Conservation (phyloP, 2,329 filamentous ascomycete genomes). For the Orbilia blumenaviensis region DNA sequence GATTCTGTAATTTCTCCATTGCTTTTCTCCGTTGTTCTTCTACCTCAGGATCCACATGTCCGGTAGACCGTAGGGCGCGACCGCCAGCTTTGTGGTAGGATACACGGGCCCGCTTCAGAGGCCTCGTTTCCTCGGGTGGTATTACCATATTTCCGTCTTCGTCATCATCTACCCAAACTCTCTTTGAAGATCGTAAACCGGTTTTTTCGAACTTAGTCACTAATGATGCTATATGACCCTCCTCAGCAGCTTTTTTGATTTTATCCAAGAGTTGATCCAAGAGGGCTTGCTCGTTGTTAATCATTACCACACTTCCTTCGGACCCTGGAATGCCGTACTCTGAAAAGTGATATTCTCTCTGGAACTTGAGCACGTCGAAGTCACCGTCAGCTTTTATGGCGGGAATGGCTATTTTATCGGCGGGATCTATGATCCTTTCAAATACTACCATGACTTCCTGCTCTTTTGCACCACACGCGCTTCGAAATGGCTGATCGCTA, state of each 20-base stretch:
- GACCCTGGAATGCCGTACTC: neutral
- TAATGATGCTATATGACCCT: too few relatives aligned
- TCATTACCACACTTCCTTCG: neutral
- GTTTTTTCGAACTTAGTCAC: too few relatives aligned
- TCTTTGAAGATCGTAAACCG: neutral
- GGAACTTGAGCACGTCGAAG: neutral
- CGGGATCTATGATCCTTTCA: conserved; percentile 6
- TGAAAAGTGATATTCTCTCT: neutral
- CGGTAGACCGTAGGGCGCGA: neutral
- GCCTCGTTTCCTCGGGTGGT: neutral
- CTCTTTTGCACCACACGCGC: neutral
- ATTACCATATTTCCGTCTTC: neutral
- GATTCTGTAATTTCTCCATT: neutral
- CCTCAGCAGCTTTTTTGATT: too few relatives aligned
- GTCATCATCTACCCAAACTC: neutral
- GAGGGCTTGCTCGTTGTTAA: neutral
- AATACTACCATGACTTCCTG: conserved; percentile 25
- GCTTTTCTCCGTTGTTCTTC: neutral
- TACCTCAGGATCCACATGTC: neutral
- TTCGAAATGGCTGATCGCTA: conserved; percentile 9
- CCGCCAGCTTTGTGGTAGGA: neutral
- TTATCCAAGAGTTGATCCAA: too few relatives aligned
- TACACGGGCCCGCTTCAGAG: neutral
- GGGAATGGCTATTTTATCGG: neutral
- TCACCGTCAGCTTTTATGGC: neutral